Conservation (phyloP, 176 grass and related monocot species). For the Carex pumila region DNA sequence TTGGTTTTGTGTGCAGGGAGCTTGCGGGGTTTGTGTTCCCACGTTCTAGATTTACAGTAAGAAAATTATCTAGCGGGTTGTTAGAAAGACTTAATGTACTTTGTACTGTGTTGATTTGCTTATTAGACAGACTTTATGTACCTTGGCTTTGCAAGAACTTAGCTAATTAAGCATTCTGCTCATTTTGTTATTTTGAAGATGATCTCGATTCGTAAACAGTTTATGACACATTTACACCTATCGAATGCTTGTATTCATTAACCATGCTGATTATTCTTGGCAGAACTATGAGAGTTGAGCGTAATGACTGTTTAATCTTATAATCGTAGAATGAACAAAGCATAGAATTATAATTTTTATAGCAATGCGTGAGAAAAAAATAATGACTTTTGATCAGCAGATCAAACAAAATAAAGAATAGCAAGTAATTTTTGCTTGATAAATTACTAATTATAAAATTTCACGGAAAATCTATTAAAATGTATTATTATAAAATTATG, state of each 20-base stretch:
- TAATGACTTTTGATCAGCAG: no score
- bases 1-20: not conserved
- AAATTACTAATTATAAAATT: no score
- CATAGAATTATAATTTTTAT: not conserved
- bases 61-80: conserved; percentile 1
- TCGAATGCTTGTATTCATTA: not conserved
- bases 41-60: not conserved
- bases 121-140: not conserved
- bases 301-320: not conserved
- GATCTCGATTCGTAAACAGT: not conserved
- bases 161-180: conserved; percentile 3
- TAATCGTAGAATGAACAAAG: not conserved
- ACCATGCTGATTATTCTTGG: not conserved
- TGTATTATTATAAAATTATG: no score
- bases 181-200: not conserved
- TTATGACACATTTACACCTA: not conserved
- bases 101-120: not conserved
- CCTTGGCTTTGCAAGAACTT: conserved; percentile 13
- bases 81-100: not conserved
- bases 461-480: no score
- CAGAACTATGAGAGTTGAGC: not conserved
- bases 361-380: not conserved
- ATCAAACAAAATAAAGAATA: no score
- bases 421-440: no score
- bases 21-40: not conserved